phyloP scores from a whole-genome alignment of 176 grass and related monocot genomes.

The Rhynchospora tenuis region DNA sequence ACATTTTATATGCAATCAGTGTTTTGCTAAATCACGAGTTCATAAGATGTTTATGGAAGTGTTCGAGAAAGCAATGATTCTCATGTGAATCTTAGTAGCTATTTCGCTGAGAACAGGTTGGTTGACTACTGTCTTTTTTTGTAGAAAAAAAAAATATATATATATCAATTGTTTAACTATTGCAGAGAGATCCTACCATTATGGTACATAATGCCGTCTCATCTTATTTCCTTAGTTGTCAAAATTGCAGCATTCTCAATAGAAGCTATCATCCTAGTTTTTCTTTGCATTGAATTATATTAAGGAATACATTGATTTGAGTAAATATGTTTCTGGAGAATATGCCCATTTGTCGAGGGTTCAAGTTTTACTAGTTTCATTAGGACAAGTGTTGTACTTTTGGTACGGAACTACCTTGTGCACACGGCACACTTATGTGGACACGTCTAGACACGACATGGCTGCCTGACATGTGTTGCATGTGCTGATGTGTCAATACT shows the following conservation, averaged over 20 bases:
- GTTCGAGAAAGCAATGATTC: background rate
- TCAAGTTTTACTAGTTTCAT: too few relatives aligned
- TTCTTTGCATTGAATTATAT: background rate
- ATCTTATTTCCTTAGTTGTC: background rate
- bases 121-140: background rate
- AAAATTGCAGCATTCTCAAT: background rate
- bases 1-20: conserved; percentile 3
- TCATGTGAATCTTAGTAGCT: background rate
- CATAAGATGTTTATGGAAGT: background rate
- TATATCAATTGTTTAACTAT: background rate
- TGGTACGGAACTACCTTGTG: too few relatives aligned
- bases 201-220: background rate
- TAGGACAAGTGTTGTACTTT: too few relatives aligned
- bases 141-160: too few relatives aligned
- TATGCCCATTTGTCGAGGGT: too few relatives aligned
- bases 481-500: too few relatives aligned
- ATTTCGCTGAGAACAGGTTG: background rate
- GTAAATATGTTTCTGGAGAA: too few relatives aligned
- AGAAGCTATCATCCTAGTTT: background rate
- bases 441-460: too few relatives aligned
- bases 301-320: too few relatives aligned
- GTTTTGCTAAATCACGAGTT: background rate
- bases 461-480: too few relatives aligned
- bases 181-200: background rate
- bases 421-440: too few relatives aligned